A percentile compares a stretch with the other conserved stretches of the same genome.
phyloP scores from a whole-genome alignment of 2,329 filamentous ascomycete species.

The Aspergillus flavus region DNA sequence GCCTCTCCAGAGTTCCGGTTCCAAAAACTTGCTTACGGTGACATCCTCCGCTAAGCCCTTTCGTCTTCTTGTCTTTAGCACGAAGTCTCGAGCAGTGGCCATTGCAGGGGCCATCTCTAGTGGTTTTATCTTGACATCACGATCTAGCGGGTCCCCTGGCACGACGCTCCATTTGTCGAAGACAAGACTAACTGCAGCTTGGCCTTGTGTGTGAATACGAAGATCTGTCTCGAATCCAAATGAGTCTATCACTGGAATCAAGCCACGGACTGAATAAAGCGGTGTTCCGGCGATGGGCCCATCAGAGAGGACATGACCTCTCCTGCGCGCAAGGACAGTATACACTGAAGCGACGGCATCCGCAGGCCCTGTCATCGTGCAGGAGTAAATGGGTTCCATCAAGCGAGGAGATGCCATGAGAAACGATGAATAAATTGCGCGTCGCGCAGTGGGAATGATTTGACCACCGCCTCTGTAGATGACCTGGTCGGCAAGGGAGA shows the following conservation, averaged over 20 bases:
- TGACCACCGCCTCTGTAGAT: constrained; percentile 96
- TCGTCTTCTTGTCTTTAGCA: constrained; percentile 88
- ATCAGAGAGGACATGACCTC: constrained; percentile 93
- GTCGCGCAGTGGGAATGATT: constrained; percentile 91
- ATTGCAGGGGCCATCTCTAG: constrained; percentile 86
- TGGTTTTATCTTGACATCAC: constrained; percentile 76
- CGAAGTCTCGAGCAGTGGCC: constrained; percentile 91
- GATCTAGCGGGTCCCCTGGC: constrained; percentile 91
- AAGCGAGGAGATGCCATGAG: constrained; percentile 93
- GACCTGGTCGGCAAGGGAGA: constrained; percentile 81
- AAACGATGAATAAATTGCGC: constrained; percentile 94
- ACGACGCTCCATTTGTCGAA: constrained; percentile 98
- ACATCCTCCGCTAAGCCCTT: constrained; percentile 97
- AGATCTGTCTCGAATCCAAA: constrained; percentile 99
- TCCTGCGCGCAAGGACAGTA: constrained; percentile 82
- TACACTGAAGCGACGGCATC: constrained; percentile 88
- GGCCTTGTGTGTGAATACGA: constrained; percentile 91
- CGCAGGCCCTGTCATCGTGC: constrained; percentile 89
- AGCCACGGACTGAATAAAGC: constrained; percentile 84
- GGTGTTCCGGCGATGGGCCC: constrained; percentile 92
- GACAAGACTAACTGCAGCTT: constrained; percentile 84
- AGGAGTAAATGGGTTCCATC: constrained; percentile 95
- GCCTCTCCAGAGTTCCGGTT: constrained; percentile 88
- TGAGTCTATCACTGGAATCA: constrained; percentile 93
- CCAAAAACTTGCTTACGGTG: constrained; percentile 91